These are phyloP conservation scores for Thermomyces lanuginosus DNA, from an alignment of 2,329 filamentous ascomycete species.

Conservation along the genomic window DNA sequence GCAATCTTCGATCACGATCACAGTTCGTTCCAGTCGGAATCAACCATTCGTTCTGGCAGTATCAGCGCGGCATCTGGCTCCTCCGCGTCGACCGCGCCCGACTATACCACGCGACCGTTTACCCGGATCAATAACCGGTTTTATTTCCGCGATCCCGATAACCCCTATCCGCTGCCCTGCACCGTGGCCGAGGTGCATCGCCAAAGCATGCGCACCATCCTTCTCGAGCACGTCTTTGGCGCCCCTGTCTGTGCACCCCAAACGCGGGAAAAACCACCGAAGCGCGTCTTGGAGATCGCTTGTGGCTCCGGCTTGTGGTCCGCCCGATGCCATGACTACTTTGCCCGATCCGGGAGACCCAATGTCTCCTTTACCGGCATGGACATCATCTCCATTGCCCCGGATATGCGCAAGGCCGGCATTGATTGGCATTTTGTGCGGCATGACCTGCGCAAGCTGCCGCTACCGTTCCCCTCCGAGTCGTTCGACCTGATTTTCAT, in stretches of 20 bases:
- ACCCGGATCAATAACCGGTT: conserved; percentile 61
- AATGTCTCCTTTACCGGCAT: conserved; percentile 66
- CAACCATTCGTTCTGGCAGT: conserved; percentile 12
- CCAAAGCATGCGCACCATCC: conserved; percentile 67
- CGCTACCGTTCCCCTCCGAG: conserved; percentile 60
- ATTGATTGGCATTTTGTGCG: conserved; percentile 82
- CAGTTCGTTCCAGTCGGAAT: background rate
- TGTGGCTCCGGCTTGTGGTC: conserved; percentile 87
- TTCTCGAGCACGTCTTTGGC: conserved; percentile 67
- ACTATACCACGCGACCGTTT: conserved; percentile 40
- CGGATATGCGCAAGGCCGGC: conserved; percentile 48
- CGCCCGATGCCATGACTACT: conserved; percentile 68
- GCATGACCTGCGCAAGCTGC: conserved; percentile 61
- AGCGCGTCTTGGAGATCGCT: conserved; percentile 66
- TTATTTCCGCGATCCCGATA: conserved; percentile 57
- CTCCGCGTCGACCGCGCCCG: conserved; percentile 16
- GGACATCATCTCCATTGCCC: conserved; percentile 60
- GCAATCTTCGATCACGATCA: conserved; percentile 1
- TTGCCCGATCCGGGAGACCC: conserved; percentile 49
- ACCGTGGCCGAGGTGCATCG: conserved; percentile 77
- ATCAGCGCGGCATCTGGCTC: conserved; percentile 18
- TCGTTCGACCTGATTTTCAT: conserved; percentile 81
- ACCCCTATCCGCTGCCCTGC: conserved; percentile 71
- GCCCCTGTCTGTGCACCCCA: conserved; percentile 59
- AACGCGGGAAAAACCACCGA: conserved; percentile 50